phyloP scores from a whole-genome alignment of 768 basidiomycete genomes.

The Solioccasus polychromus region DNA sequence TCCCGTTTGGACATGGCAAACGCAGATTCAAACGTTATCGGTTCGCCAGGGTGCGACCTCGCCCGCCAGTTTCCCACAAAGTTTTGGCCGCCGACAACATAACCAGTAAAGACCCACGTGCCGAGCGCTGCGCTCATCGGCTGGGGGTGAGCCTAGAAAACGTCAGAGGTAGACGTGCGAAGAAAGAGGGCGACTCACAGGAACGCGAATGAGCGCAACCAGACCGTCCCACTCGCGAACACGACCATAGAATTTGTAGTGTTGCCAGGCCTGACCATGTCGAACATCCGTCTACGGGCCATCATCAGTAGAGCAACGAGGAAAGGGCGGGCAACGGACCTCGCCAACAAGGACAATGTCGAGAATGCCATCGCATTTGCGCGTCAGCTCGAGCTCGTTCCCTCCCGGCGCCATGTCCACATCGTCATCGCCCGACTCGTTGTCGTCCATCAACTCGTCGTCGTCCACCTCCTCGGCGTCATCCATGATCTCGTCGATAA shows the following conservation, averaged over 20 bases:
- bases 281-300: conserved; percentile 51
- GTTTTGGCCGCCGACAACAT: conserved; percentile 59
- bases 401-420: conserved; percentile 23
- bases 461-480: conserved; percentile 30
- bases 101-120: conserved; percentile 61
- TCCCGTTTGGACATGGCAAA: conserved; percentile 57
- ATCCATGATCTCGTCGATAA: conserved; percentile 9
- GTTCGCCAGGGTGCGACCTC: conserved; percentile 31
- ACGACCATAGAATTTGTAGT: conserved; percentile 49
- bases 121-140: conserved; percentile 13
- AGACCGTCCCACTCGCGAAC: conserved; percentile 60
- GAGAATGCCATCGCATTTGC: conserved; percentile 50
- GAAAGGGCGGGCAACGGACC: conserved; percentile 33
- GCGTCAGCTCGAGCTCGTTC: conserved; percentile 22
- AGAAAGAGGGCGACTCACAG: conserved; percentile 18
- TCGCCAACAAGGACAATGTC: conserved; percentile 64
- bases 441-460: conserved; percentile 27
- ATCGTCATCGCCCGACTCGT: conserved; percentile 24
- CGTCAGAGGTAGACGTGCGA: conserved; percentile 5
- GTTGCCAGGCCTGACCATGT: conserved; percentile 48
- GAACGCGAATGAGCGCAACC: conserved; percentile 48
- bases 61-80: conserved; percentile 74
- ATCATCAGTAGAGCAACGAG: no score
- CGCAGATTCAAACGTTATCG: conserved; percentile 56
- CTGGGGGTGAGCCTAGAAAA: conserved; percentile 8